A percentile compares a stretch with the other conserved stretches of the same genome.
phyloP scores from a whole-genome alignment of 768 basidiomycete species.

The Boletus patriciae region DNA sequence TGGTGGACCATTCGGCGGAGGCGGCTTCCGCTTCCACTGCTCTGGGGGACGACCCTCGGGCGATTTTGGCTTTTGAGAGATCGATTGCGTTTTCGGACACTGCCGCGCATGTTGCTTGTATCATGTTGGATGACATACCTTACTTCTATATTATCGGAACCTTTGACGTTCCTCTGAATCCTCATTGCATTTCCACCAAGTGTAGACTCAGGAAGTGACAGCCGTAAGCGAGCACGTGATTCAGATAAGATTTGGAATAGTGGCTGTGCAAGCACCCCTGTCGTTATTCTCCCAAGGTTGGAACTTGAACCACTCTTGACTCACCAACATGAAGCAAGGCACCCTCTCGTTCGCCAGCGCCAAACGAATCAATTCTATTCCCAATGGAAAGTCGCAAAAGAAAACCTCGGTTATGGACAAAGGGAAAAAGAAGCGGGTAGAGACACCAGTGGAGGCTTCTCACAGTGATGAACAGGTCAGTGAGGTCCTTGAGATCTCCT shows the following conservation, averaged over 20 bases:
- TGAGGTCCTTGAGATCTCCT: slow-evolving; percentile 18
- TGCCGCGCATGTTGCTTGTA: neutral
- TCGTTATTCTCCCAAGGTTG: slow-evolving; percentile 2
- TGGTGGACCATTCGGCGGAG: slow-evolving; percentile 30
- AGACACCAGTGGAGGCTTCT: neutral
- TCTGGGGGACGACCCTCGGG: slow-evolving; percentile 3
- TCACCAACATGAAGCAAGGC: slow-evolving; percentile 38
- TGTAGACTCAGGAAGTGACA: neutral
- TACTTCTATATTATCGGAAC: neutral
- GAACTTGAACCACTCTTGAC: neutral
- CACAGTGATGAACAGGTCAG: neutral
- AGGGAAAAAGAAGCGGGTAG: slow-evolving; percentile 4
- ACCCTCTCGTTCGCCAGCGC: slow-evolving; percentile 46
- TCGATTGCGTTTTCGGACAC: neutral
- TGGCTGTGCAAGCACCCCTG: slow-evolving; percentile 20
- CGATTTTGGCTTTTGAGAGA: slow-evolving; percentile 23
- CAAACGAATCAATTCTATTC: slow-evolving; percentile 43
- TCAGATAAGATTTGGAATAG: neutral
- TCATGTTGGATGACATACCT: slow-evolving; percentile 10
- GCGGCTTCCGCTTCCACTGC: slow-evolving; percentile 35
- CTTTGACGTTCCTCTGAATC: no score
- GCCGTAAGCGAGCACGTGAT: slow-evolving; percentile 11
- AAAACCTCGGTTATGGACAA: slow-evolving; percentile 4
- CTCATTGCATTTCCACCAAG: neutral
- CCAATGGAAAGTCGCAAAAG: slow-evolving; percentile 21